A percentile compares a stretch with the other conserved stretches of the same genome.
phyloP scores from a whole-genome alignment of 495 filamentous ascomycete species.

The Talaromyces liani region DNA sequence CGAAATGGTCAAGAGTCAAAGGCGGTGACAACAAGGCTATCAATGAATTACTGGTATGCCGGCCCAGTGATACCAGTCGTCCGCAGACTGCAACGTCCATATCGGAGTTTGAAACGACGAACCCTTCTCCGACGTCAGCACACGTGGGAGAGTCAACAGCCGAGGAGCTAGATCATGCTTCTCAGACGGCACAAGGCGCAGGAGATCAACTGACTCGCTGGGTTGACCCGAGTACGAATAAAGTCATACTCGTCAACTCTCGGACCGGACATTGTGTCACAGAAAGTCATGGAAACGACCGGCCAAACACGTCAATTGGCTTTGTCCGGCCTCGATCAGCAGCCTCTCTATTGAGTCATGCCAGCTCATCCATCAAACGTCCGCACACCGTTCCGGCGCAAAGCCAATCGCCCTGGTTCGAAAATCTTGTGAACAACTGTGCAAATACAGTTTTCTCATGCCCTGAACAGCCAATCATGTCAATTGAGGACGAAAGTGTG shows the following conservation, averaged over 20 bases:
- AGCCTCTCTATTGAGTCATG: slow-evolving; percentile 10
- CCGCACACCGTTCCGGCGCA: slow-evolving; percentile 12
- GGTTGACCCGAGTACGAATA: slow-evolving; percentile 61
- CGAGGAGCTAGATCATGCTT: neutral
- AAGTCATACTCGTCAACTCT: slow-evolving; percentile 48
- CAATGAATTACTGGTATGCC: neutral
- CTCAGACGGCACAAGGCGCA: neutral
- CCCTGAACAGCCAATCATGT: slow-evolving; percentile 42
- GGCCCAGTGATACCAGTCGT: neutral
- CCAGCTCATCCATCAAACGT: slow-evolving; percentile 5
- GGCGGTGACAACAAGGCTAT: slow-evolving; percentile 30
- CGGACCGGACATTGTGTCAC: slow-evolving; percentile 52
- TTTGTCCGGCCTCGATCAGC: slow-evolving; percentile 16
- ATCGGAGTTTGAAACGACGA: neutral
- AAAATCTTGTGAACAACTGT: slow-evolving; percentile 41
- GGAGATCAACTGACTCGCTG: slow-evolving; percentile 44
- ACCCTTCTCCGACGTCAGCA: neutral
- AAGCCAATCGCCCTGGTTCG: slow-evolving; percentile 24
- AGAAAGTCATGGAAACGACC: neutral
- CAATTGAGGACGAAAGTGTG: slow-evolving; percentile 13
- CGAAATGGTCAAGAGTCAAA: slow-evolving; percentile 64
- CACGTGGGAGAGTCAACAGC: neutral
- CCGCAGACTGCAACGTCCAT: neutral
- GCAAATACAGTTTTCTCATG: slow-evolving; percentile 55
- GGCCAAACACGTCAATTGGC: slow-evolving; percentile 5